phyloP scores from a whole-genome alignment of 345 rosid genomes.

The Ceriops decandra region DNA sequence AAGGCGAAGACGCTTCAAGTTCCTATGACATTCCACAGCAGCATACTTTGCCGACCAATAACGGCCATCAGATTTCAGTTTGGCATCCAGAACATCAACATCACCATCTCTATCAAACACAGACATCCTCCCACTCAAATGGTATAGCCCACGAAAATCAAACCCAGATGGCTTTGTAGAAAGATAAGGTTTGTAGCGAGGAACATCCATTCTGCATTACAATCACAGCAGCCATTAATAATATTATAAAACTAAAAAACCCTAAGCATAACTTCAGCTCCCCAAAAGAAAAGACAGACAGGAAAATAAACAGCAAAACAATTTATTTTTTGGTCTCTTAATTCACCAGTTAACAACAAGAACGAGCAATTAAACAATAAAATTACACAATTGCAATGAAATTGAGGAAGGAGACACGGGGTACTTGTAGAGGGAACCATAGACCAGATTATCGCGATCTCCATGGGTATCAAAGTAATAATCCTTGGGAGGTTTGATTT shows the following conservation, averaged over 20 bases:
- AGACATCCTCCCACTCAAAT: constrained; percentile 31
- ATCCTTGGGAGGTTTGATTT: constrained; percentile 55
- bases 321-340: too few species aligned
- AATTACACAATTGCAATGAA: constrained; percentile 1
- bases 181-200: constrained; percentile 57
- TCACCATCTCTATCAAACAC: constrained; percentile 61
- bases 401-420: background rate
- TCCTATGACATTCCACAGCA: constrained; percentile 61
- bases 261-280: too few species aligned
- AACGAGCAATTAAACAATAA: background rate
- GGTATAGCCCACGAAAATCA: constrained; percentile 36
- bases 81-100: constrained; percentile 56
- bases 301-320: too few species aligned
- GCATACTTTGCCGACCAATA: constrained; percentile 84
- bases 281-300: too few species aligned
- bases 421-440: constrained; percentile 80
- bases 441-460: constrained; percentile 79
- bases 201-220: constrained; percentile 78
- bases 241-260: too few species aligned
- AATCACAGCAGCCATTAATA: background rate
- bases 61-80: constrained; percentile 63
- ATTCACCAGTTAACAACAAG: background rate
- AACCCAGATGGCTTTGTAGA: constrained; percentile 33
- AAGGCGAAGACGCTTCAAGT: constrained; percentile 51
- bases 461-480: constrained; percentile 84